Percentiles rank a stretch among this genome's conserved stretches.
Conservation (phyloP, 805 yeast genomes). For the Zygotorulaspora florentina region DNA sequence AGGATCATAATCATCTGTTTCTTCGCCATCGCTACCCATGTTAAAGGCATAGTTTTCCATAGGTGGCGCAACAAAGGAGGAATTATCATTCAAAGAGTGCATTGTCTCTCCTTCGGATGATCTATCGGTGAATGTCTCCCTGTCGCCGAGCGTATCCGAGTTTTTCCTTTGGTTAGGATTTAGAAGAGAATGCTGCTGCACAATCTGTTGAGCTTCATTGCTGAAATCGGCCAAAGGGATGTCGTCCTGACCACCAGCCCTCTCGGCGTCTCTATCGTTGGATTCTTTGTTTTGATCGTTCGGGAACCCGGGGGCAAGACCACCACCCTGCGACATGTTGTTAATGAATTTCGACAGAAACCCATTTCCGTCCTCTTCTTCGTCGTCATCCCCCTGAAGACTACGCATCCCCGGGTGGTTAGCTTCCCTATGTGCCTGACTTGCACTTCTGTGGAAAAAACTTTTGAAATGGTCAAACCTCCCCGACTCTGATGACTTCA, state of each 20-base stretch:
- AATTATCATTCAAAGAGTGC: conserved; percentile 16
- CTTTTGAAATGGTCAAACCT: conserved; percentile 23
- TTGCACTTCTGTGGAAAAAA: conserved; percentile 19
- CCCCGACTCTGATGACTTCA: conserved; percentile 6
- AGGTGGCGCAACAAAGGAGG: conserved; percentile 36
- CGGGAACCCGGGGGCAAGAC: conserved; percentile 36
- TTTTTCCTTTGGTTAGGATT: conserved; percentile 2
- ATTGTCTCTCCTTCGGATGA: conserved; percentile 19
- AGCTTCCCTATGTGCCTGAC: conserved; percentile 5
- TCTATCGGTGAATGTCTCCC: background rate
- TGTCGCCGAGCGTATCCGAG: conserved; percentile 1
- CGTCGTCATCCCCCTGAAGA: conserved; percentile 18
- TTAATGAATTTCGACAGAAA: conserved; percentile 32
- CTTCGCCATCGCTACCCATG: conserved; percentile 24
- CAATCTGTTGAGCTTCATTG: conserved; percentile 52
- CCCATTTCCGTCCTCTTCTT: conserved; percentile 23
- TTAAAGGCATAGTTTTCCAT: conserved; percentile 41
- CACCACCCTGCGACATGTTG: conserved; percentile 29
- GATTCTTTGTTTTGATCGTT: conserved; percentile 15
- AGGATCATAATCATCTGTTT: conserved; percentile 37
- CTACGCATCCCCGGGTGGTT: conserved; percentile 10
- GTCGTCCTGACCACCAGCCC: conserved; percentile 32
- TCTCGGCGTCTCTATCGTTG: conserved; percentile 39
- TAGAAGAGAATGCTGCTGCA: conserved; percentile 43
- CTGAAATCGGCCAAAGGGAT: conserved; percentile 45